Evolutionary conservation across 345 rosid species (phyloP).

Genomic region (Linum tenue): DNA sequence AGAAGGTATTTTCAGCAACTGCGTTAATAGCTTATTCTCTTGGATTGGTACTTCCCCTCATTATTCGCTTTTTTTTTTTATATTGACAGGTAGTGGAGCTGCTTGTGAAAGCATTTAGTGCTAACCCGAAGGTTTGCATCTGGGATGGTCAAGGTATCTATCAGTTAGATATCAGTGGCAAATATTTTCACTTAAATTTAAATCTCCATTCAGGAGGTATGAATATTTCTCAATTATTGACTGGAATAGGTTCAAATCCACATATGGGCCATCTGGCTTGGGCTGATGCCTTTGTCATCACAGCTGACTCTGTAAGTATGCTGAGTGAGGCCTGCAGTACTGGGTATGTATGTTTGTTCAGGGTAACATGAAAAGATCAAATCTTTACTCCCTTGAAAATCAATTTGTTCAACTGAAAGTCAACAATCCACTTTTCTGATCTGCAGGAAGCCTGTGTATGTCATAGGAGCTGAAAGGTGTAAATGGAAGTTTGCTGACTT

Average conservation of each 20-base stretch:
- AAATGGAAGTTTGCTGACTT: slow-evolving; percentile 27
- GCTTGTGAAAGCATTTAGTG: slow-evolving; percentile 13
- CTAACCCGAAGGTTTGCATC: slow-evolving; percentile 20
- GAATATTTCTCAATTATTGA: background rate
- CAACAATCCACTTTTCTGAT: slow-evolving; percentile 4
- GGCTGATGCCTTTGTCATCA: slow-evolving; percentile 28
- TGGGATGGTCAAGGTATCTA: slow-evolving; percentile 29
- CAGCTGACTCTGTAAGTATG: slow-evolving; percentile 23
- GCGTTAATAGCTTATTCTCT: background rate
- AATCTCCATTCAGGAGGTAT: background rate
- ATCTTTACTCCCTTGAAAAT: background rate
- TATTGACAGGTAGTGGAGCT: slow-evolving; percentile 15
- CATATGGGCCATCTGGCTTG: slow-evolving; percentile 29
- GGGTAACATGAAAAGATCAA: background rate
- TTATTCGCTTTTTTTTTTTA: background rate
- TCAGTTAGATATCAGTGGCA: background rate
- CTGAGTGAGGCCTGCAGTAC: slow-evolving; percentile 29
- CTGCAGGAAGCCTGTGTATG: slow-evolving; percentile 22
- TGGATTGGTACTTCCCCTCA: background rate
- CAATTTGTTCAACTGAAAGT: background rate
- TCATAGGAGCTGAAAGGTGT: slow-evolving; percentile 22
- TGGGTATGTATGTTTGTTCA: slow-evolving; percentile 17
- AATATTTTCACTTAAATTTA: background rate
- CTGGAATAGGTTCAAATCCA: slow-evolving; percentile 22
- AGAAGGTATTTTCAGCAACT: slow-evolving; percentile 10